Base-by-base conservation (phyloP, 495 filamentous ascomycete genomes). In the Sabuloglossum arenarium region DNA sequence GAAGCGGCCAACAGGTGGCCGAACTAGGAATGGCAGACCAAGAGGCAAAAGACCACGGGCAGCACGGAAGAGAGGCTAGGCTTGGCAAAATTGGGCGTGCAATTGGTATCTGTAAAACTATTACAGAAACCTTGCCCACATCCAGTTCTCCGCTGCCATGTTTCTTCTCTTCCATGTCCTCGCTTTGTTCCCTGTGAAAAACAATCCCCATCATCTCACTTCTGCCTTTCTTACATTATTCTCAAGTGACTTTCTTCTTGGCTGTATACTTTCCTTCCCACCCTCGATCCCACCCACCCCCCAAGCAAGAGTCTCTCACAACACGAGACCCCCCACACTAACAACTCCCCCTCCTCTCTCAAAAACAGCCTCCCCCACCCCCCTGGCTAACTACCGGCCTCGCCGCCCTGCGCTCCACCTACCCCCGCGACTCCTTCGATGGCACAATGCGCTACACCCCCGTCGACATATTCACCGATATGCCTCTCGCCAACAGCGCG, bases 401-500 rank as follows among this genome's bases (percentile, higher is more conserved):
- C 34, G 65, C 71, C 34, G 68, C 74, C 28, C 76, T 96, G 28
- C 75, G 77, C 47, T 67, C 73, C 50, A 64, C 66, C 8, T 85
- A 94, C 63, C 81, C 83, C 12, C 74, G 80, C 57, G 87, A 96
- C 64, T 70, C 70, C 10, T 95, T 95, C 64, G 88, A 94, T 68
- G 82, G 76, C 57, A 71, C 79, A 24, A 98, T 97, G 89, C 83
- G 86, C 32, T 85, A 89, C 70, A 83, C 76, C 52, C 76, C 84
- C 11, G 75, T 94, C 51, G 79, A 91, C 66, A 73, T 70, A 19
- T 71, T 75, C 53, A 88, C 82, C 23, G 75, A 79, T 59, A 57
- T 67, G 16, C 74, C 75, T 12, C 70, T 79, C 25, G 53, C 70
- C 25, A 71, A 78, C 49, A 61, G 28, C 46, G 10, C 73, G 12